Base-by-base conservation (phyloP, 345 rosid genomes). In the Populus alba region DNA sequence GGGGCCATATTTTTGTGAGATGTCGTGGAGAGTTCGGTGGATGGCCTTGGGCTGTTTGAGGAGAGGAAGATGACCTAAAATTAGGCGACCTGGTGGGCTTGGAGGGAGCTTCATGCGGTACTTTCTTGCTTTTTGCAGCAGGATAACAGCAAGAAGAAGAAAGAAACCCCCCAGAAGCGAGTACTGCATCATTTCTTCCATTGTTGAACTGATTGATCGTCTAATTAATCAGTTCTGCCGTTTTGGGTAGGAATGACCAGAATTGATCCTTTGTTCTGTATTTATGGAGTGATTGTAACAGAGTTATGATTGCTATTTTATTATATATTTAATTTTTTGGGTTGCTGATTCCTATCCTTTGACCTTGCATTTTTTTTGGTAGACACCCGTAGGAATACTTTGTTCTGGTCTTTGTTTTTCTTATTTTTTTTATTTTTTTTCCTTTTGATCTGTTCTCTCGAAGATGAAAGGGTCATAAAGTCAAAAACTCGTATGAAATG, bases 1-100 rank as follows among this genome's bases (percentile, higher is more conserved):
- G 0, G 82, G 86, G 25, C 89, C 91, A 22, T 88, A 82, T 5
- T 81, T 76, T n/a, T 80, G 72, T 6, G 90, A 84, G 35, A 89
- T 86, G 4, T 68, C 57, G 23, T 72, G 75, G 39, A 88, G 73
- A 7, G 78, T 41, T 5, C 73, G 78, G 62, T 79, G 82, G 17
- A 79, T 57, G 62, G 62, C 62, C 62, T 22, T 10, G 5, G 82
- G 82, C 6, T 12, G 62, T 69, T 79, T 74, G 7, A 79, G 69
- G 25, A 68, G 70, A 61, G 35, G 70, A 70, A 79, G 82, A 37
- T 79, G 82, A 23, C 82, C 82, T 9, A 74, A 10, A n/a, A 79
- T 8, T 12, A 78, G 82, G 35, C 75, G 45, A 11, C 71, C 37
- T 0, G 39, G 78, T 35, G 78, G 78, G 43, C 65, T 41, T 3